Evolutionary conservation across 306 rosid species (phyloP), one percentile per base, ranked within the genome.

Genomic region (Vigna radiata): DNA sequence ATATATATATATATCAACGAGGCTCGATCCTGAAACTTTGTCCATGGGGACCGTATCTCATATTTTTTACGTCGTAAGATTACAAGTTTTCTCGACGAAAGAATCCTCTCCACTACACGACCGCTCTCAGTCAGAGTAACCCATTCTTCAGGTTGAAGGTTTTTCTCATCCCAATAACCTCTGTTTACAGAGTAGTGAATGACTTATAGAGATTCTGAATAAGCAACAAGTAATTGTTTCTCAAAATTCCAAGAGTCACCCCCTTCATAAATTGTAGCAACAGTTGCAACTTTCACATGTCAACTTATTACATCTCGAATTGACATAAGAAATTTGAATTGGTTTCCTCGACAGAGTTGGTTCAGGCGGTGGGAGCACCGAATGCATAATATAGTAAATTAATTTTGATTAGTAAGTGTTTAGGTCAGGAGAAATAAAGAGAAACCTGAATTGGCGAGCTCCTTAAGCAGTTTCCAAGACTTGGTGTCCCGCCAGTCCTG

Each of bases 391-490:
- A 41, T 41, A 41, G 46, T 41, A 12, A 44, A 2, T 11, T 44
- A 12, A 44, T 44, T 44, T 44, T 12, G 49, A 44, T 44, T 44
- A 44, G 3, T 10, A 59, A 14, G 19, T 14, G 65, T 2, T 18
- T 5, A 0, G 1, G 39, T 55, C 0, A 15, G 13, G 54, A 79
- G 37, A 29, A 47, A 59, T 25, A 16, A 15, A 17, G 2, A 60
- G 49, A 39, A 55, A 87, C 93, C 91, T 85, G 95, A 91, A 86
- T 75, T 81, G 5, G 90, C 97, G 17, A 89, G 89, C 67, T 85
- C 86, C 86, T 91, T 89, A 43, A 89, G 89, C 41, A 91, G 75
- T 67, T 85, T 91, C 97, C 97, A 91, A 1, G 97, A 86, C 77
- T 88, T 76, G 11, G 97, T 85, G 5, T 85, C 76, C 1, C 82